These are phyloP conservation scores for Basidiobolus heterosporus DNA, from an alignment of 371 early-diverging fungal genomes.

Conservation along the genomic window DNA sequence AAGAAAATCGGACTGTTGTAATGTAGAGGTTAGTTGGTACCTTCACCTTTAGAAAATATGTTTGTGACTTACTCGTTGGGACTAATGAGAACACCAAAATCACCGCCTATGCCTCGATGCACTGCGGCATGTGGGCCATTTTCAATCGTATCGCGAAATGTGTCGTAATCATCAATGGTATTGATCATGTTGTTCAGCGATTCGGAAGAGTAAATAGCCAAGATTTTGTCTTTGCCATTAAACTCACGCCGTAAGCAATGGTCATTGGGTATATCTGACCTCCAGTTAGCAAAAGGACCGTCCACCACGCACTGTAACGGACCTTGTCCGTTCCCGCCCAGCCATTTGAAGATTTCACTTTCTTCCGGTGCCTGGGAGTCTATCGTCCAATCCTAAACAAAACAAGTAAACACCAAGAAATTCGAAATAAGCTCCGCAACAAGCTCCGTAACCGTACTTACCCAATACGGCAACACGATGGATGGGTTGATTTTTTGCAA, in stretches of 20 bases:
- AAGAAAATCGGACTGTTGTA: not conserved
- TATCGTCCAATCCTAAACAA: conserved; percentile 26
- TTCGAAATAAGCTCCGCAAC: too few species aligned
- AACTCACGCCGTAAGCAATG: conserved; percentile 15
- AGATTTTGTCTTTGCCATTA: conserved; percentile 6
- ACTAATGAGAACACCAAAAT: conserved; percentile 17
- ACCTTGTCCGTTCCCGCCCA: conserved; percentile 11
- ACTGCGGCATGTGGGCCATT: conserved; percentile 22
- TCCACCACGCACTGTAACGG: conserved; percentile 8
- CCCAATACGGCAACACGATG: conserved; percentile 3
- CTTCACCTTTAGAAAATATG: not conserved
- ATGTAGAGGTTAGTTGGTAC: too few species aligned
- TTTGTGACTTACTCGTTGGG: conserved; percentile 11
- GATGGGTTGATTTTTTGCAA: conserved; percentile 2
- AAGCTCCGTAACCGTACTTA: too few species aligned
- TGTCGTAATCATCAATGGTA: conserved; percentile 9
- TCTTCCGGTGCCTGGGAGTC: conserved; percentile 10
- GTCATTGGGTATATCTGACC: conserved; percentile 1
- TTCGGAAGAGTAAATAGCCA: conserved; percentile 12
- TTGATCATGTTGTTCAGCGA: conserved; percentile 10
- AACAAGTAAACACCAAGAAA: too few species aligned
- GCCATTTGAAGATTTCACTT: conserved; percentile 4
- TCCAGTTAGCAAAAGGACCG: conserved; percentile 7
- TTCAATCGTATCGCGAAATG: conserved; percentile 20
- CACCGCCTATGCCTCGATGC: conserved; percentile 28